Conservation (phyloP, 768 basidiomycete species). For the Lactarius hatsudake region DNA sequence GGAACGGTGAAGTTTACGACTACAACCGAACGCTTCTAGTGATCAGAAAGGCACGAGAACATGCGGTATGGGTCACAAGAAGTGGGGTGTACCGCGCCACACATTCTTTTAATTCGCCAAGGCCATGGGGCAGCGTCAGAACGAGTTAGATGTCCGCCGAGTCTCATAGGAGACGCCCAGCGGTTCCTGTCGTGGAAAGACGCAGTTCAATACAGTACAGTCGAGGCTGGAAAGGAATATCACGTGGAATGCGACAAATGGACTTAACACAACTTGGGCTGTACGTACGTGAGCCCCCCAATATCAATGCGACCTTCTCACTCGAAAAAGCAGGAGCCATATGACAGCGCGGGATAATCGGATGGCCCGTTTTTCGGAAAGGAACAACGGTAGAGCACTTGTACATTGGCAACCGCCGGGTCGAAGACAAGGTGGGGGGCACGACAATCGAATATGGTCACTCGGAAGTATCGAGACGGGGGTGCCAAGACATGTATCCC, state of each 20-base stretch:
- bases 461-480: not conserved
- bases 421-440: not conserved
- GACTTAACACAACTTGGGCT: not conserved
- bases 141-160: not conserved
- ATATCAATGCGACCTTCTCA: constrained; percentile 1
- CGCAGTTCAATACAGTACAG: not conserved
- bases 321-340: constrained; percentile 2
- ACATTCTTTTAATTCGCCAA: not conserved
- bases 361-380: constrained; percentile 2
- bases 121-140: not conserved
- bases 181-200: not conserved
- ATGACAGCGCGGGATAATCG: constrained; percentile 1
- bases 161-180: not conserved
- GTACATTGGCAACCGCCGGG: not conserved
- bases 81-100: not conserved
- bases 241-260: not conserved
- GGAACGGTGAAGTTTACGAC: not conserved
- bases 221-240: not conserved
- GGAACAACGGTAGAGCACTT: not conserved
- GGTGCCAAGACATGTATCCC: not conserved
- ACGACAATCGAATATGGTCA: not conserved
- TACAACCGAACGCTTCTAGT: not conserved
- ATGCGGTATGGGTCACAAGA: not conserved
- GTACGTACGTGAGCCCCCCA: not conserved
- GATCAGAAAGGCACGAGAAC: constrained; percentile 1